Evolutionary conservation across 1,284 basidiomycete species (phyloP).

Genomic region (Hypsizygus ulmarius): DNA sequence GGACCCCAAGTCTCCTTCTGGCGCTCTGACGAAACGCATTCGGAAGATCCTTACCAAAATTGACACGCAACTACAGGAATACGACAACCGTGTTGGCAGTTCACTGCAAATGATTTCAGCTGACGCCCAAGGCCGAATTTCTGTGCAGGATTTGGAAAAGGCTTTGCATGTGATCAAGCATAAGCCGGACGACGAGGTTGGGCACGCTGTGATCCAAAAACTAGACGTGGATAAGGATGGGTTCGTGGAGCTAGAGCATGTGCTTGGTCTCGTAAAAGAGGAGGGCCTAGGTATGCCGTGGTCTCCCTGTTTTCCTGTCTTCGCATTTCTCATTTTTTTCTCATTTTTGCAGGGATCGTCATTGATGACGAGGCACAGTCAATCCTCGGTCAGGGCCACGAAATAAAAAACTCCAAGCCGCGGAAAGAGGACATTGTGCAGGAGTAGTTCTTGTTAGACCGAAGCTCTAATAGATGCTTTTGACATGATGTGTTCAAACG

Average conservation of each 20-base stretch:
- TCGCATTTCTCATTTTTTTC: constrained; percentile 12
- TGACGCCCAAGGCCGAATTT: constrained; percentile 90
- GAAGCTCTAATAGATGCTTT: constrained; percentile 4
- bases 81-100: constrained; percentile 88
- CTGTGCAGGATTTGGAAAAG: constrained; percentile 86
- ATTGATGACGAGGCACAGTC: constrained; percentile 73
- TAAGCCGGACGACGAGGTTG: constrained; percentile 87
- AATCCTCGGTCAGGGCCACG: constrained; percentile 71
- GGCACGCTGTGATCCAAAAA: constrained; percentile 87
- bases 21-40: constrained; percentile 90
- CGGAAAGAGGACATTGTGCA: constrained; percentile 87
- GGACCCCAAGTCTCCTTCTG: constrained; percentile 77
- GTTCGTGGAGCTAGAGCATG: constrained; percentile 86
- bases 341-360: constrained; percentile 51
- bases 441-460: constrained; percentile 41
- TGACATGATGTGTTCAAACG: constrained; percentile 11
- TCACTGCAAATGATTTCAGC: constrained; percentile 94
- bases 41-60: constrained; percentile 95
- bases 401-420: constrained; percentile 74
- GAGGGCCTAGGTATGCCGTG: constrained; percentile 65
- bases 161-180: constrained; percentile 95
- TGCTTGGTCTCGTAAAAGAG: constrained; percentile 74
- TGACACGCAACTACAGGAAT: constrained; percentile 89
- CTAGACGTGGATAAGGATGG: constrained; percentile 96
- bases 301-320: constrained; percentile 6